Percentiles rank a stretch among this genome's conserved stretches.
Evolutionary conservation across 139 green algal species (phyloP).

Genomic region (Micractinium conductrix): DNA sequence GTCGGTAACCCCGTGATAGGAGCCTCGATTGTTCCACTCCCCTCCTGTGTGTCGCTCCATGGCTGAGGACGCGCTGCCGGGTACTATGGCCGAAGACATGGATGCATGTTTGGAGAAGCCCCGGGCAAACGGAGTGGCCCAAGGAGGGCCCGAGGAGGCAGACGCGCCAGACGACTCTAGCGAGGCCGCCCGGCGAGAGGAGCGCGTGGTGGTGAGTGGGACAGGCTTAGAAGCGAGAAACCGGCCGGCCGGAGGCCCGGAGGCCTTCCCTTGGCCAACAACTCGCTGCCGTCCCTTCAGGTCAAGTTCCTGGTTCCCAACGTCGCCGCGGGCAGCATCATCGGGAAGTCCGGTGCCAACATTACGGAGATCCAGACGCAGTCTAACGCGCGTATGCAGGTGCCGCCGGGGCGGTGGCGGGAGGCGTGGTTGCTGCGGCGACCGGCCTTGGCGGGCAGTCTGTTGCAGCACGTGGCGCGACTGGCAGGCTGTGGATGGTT

Average conservation of each 20-base stretch:
- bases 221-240: background rate
- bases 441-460: no score
- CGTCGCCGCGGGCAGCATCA: conserved; percentile 73
- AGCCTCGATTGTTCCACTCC: no score
- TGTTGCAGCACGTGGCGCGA: no score
- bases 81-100: no score
- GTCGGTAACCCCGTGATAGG: no score
- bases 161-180: background rate
- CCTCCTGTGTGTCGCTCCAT: no score
- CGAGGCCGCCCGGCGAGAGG: conserved; percentile 8
- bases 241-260: background rate
- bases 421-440: no score
- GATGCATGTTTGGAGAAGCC: no score
- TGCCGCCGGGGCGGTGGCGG: background rate
- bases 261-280: no score
- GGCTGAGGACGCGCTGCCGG: no score
- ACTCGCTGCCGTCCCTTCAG: background rate
- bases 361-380: conserved; percentile 82
- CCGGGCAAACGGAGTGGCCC: background rate
- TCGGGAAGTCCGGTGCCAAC: conserved; percentile 75
- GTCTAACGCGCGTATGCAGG: conserved; percentile 72
- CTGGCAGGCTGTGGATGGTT: no score
- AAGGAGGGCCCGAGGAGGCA: background rate
- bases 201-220: conserved; percentile 26
- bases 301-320: conserved; percentile 83